Evolutionary conservation across 768 basidiomycete species (phyloP).

Genomic region (Podaxis mareebaensis): DNA sequence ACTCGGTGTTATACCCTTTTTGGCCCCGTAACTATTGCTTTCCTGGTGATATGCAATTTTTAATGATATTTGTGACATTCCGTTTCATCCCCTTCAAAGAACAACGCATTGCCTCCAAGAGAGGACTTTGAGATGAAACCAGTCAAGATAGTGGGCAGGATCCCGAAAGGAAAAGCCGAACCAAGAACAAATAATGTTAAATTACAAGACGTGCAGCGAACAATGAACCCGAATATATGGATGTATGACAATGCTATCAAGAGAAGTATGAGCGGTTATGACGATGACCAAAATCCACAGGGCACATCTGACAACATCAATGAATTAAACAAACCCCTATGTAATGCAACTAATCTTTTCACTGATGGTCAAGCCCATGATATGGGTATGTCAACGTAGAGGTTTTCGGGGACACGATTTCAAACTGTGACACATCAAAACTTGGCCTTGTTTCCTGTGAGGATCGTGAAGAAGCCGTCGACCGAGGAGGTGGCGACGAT

Average conservation of each 20-base stretch:
- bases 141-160: background rate
- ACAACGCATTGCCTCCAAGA: background rate
- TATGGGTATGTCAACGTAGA: constrained; percentile 56
- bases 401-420: constrained; percentile 58
- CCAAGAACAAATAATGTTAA: constrained; percentile 3
- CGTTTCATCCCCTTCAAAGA: background rate
- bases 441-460: constrained; percentile 49
- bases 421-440: constrained; percentile 67
- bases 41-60: constrained; percentile 13
- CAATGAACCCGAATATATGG: background rate
- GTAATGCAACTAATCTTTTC: constrained; percentile 2
- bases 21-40: constrained; percentile 3
- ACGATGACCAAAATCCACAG: background rate
- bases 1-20: background rate
- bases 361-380: constrained; percentile 47
- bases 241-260: constrained; percentile 4
- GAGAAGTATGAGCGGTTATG: background rate
- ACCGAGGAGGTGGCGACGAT: constrained; percentile 33
- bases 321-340: constrained; percentile 11
- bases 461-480: constrained; percentile 43
- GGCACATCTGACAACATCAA: background rate
- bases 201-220: constrained; percentile 10
- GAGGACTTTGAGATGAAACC: background rate
- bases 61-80: background rate
- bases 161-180: background rate